A percentile compares a stretch with the other conserved stretches of the same genome.
phyloP scores from a whole-genome alignment of 192 early-diverging fungal genomes.

The Backusella liffmaniae region DNA sequence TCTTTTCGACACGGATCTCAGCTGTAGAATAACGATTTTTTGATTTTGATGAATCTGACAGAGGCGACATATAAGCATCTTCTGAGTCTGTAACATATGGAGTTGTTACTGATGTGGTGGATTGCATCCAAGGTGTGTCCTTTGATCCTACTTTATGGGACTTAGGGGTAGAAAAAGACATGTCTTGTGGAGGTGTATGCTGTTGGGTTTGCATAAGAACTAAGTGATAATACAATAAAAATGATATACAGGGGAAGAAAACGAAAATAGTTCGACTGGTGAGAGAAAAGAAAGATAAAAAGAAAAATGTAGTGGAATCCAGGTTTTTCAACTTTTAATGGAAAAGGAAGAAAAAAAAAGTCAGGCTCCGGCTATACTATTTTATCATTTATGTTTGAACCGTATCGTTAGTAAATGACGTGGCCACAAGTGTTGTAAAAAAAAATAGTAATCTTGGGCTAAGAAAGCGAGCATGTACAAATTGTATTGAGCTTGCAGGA shows the following conservation, averaged over 20 bases:
- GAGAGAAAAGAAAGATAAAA: neutral
- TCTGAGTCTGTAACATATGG: conserved; percentile 5
- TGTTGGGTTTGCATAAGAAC: conserved; percentile 4
- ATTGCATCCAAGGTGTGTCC: conserved; percentile 3
- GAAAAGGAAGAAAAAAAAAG: neutral
- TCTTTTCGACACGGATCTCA: conserved; percentile 34
- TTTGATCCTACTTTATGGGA: neutral
- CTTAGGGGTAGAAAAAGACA: conserved; percentile 9
- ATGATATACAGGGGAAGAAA: neutral
- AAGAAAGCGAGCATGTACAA: neutral
- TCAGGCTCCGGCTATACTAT: neutral
- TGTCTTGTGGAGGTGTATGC: neutral
- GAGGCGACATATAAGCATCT: conserved; percentile 10
- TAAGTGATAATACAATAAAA: conserved; percentile 11
- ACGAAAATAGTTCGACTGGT: neutral
- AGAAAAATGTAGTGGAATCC: conserved; percentile 8
- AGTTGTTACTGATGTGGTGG: neutral
- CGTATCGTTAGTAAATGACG: conserved; percentile 13
- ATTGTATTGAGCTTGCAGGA: conserved; percentile 6
- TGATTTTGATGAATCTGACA: conserved; percentile 12
- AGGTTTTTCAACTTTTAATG: conserved; percentile 3
- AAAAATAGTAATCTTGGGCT: neutral
- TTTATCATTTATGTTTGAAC: conserved; percentile 13
- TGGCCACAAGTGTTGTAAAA: neutral
- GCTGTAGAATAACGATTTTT: conserved; percentile 11